Evolutionary conservation across 495 filamentous ascomycete species (phyloP).

Genomic region (Aspergillus diversus): DNA sequence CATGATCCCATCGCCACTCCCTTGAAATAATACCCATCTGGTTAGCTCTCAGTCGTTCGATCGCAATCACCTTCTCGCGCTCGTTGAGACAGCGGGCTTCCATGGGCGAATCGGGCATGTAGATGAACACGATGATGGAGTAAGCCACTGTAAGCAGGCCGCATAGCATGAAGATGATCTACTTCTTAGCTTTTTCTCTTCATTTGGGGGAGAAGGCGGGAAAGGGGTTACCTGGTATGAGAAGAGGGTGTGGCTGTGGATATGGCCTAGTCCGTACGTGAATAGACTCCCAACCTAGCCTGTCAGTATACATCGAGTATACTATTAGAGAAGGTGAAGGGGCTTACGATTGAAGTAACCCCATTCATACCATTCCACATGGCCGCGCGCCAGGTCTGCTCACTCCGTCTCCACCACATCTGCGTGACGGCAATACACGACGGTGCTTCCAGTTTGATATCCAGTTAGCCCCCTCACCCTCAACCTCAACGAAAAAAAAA

Average conservation of each 20-base stretch:
- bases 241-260: constrained; percentile 48
- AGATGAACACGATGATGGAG: constrained; percentile 41
- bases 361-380: constrained; percentile 59
- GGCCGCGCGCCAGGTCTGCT: constrained; percentile 56
- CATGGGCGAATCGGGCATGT: constrained; percentile 57
- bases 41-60: constrained; percentile 57
- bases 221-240: constrained; percentile 36
- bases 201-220: too few relatives aligned
- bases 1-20: constrained; percentile 53
- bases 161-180: constrained; percentile 61
- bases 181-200: too few relatives aligned
- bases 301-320: too few relatives aligned
- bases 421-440: constrained; percentile 58
- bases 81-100: constrained; percentile 47
- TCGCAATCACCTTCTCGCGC: constrained; percentile 50
- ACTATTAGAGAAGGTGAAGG: too few relatives aligned
- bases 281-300: constrained; percentile 40
- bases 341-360: constrained; percentile 36
- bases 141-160: constrained; percentile 42
- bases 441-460: constrained; percentile 24
- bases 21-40: constrained; percentile 55
- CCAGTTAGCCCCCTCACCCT: too few relatives aligned
- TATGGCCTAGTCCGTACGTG: constrained; percentile 60
- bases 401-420: constrained; percentile 61
- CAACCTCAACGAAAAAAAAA: too few relatives aligned